Conservation (phyloP, 2,329 filamentous ascomycete genomes). For the Verticillium tricorpus region DNA sequence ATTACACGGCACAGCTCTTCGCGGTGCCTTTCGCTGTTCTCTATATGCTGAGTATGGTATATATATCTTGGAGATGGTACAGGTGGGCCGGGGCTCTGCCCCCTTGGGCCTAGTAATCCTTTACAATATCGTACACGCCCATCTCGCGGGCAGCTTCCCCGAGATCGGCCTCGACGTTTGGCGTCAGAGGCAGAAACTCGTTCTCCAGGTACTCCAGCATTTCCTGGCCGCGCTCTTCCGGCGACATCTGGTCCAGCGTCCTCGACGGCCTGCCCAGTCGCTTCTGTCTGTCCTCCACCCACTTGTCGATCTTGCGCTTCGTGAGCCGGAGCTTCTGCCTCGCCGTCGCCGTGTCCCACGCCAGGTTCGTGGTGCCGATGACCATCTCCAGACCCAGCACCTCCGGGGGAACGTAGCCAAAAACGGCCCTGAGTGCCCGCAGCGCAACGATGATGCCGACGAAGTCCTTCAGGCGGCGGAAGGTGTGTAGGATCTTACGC, state of each 20-base stretch:
- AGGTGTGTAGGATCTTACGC: conserved; percentile 45
- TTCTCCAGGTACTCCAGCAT: conserved; percentile 38
- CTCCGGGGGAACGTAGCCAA: conserved; percentile 39
- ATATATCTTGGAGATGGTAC: background rate
- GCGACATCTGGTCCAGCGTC: conserved; percentile 30
- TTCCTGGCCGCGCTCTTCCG: conserved; percentile 29
- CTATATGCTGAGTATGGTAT: background rate
- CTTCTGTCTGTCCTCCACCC: conserved; percentile 14
- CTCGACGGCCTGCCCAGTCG: conserved; percentile 19
- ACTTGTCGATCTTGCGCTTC: conserved; percentile 35
- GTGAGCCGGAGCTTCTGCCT: conserved; percentile 36
- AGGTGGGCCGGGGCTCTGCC: background rate
- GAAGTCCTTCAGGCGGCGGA: conserved; percentile 40
- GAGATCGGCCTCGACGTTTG: conserved; percentile 19
- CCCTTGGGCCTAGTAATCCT: background rate
- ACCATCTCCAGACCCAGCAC: conserved; percentile 42
- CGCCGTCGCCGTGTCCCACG: conserved; percentile 34
- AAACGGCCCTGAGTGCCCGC: conserved; percentile 35
- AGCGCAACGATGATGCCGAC: conserved; percentile 42
- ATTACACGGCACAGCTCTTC: background rate
- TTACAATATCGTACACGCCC: conserved; percentile 32
- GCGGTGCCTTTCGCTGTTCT: background rate
- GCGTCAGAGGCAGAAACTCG: conserved; percentile 27
- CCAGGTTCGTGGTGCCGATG: conserved; percentile 38
- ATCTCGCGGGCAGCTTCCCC: conserved; percentile 34